These are phyloP conservation scores for Angomonas desouzai DNA, from an alignment of 208 protist genomes.

Conservation along the genomic window DNA sequence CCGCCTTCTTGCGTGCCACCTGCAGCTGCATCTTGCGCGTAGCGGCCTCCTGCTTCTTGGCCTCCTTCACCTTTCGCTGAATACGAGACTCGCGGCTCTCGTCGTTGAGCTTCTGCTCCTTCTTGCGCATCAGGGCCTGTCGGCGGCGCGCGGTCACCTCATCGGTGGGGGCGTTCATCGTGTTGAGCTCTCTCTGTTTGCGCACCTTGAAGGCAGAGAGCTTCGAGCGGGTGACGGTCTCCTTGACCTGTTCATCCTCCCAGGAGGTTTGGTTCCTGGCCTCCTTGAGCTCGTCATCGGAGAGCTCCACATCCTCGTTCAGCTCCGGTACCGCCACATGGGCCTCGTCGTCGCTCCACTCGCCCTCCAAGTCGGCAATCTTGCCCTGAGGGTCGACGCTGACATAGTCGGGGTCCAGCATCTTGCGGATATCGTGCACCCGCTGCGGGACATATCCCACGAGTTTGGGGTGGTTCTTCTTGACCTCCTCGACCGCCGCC, in stretches of 20 bases:
- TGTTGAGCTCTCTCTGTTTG: constrained; percentile 85
- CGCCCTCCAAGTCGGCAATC: constrained; percentile 36
- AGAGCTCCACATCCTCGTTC: constrained; percentile 78
- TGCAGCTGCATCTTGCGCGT: constrained; percentile 88
- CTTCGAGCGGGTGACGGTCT: constrained; percentile 66
- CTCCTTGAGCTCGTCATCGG: constrained; percentile 68
- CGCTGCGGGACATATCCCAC: constrained; percentile 81
- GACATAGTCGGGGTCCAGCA: constrained; percentile 74
- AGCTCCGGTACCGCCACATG: constrained; percentile 49
- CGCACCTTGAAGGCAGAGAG: constrained; percentile 85
- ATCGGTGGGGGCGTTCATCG: constrained; percentile 85
- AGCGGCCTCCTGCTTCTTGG: constrained; percentile 65
- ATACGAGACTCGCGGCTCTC: constrained; percentile 53
- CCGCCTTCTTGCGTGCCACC: constrained; percentile 88
- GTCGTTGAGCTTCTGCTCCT: constrained; percentile 32
- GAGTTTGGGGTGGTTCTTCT: constrained; percentile 74
- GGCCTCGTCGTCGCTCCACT: constrained; percentile 66
- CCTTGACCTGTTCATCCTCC: constrained; percentile 81
- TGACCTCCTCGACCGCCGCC: constrained; percentile 71
- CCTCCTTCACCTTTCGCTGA: constrained; percentile 61
- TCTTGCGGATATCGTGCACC: constrained; percentile 81
- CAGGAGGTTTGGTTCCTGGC: constrained; percentile 53
- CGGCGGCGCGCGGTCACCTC: constrained; percentile 74
- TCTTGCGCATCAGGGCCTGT: constrained; percentile 41
- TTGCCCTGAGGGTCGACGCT: constrained; percentile 73